Evolutionary conservation across 129 eudicot genomes (phyloP).

Genomic region (Artemisia argyi): DNA sequence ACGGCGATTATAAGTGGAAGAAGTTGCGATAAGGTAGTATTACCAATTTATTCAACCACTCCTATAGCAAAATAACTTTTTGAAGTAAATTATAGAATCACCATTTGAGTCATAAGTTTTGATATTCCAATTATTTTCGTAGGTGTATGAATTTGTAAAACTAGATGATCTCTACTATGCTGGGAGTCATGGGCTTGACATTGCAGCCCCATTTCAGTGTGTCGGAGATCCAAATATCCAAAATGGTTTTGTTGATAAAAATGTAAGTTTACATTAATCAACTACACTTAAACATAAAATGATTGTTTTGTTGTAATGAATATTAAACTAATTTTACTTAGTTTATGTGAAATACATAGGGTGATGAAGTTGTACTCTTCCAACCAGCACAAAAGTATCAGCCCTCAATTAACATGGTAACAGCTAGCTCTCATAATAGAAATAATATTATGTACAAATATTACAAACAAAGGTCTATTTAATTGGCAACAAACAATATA

Average conservation of each 20-base stretch:
- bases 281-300: too few relatives aligned
- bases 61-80: too few relatives aligned
- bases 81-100: neutral
- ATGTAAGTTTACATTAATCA: constrained; percentile 12
- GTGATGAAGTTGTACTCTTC: constrained; percentile 52
- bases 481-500: neutral
- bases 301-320: neutral
- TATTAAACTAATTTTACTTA: neutral
- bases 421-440: too few relatives aligned
- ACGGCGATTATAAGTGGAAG: constrained; percentile 54
- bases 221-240: constrained; percentile 7
- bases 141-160: constrained; percentile 43
- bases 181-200: constrained; percentile 49
- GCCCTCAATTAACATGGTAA: constrained; percentile 56
- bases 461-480: neutral
- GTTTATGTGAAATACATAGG: constrained; percentile 29
- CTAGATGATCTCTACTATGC: constrained; percentile 44
- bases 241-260: constrained; percentile 18
- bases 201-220: constrained; percentile 37
- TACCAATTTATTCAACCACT: too few relatives aligned
- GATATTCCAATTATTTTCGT: neutral
- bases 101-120: too few relatives aligned
- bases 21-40: constrained; percentile 36
- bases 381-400: constrained; percentile 71
- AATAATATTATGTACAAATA: neutral